Evolutionary conservation across 345 rosid genomes (phyloP), one percentile per base, ranked within the genome.

Genomic region (Trapa bicornis): DNA sequence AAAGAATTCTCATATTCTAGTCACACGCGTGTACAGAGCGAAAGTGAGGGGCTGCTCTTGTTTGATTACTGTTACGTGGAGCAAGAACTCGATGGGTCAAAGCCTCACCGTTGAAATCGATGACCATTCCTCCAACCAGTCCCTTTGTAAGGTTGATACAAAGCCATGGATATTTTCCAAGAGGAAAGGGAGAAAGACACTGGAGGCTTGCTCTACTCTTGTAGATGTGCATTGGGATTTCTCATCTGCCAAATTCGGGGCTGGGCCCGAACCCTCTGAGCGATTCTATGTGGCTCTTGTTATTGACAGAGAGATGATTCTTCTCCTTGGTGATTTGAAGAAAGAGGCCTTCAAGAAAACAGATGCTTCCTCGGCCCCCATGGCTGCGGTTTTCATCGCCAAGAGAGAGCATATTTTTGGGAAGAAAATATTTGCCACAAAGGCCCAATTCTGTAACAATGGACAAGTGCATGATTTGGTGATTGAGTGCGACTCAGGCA

Each of bases 151-250:
- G 79, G 88, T 89, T 35, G 97, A 93, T 76, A 83, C 90, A 64
- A 93, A 93, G 74, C 96, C 97, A 4, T 93, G 98, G 98, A 64
- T 93, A 65, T 93, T 93, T 78, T 83, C 96, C 0, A 93, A 85
- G 83, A 78, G 92, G 67, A 93, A 88, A 82, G 98, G 98, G n/a
- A 88, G 85, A 0, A 93, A 85, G 86, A 83, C 76, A 68, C 77
- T 83, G 37, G 96, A 88, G 72, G 88, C 93, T 0, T 82, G 84
- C 76, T 83, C 92, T 11, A 74, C 87, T 73, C 77, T 76, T 71
- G 77, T 90, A 6, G 89, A 87, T 69, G 72, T 93, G 17, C 88
- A 78, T 11, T 93, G 97, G 98, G 96, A 93, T 80, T 86, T 93
- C 69, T 83, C 92, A 2, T 80, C 85, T 0, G 97, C 91, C 11